phyloP scores from a whole-genome alignment of 2,329 filamentous ascomycete species.

The Tricladium varicosporioides region DNA sequence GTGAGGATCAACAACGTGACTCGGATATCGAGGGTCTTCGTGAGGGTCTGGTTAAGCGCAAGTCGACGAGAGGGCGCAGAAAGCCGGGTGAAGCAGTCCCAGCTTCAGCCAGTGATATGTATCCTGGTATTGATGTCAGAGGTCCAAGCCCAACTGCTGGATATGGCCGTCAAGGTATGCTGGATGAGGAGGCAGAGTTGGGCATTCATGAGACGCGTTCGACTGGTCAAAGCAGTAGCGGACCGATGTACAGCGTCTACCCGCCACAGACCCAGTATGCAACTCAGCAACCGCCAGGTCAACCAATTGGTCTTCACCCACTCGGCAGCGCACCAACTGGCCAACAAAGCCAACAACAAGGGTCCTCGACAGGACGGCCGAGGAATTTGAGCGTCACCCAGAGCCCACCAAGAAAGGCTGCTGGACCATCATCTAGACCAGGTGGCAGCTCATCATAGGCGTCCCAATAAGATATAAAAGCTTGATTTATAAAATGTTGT shows the following conservation, averaged over 20 bases:
- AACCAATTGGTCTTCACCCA: not conserved
- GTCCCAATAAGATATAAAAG: too few species aligned
- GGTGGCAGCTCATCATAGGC: not conserved
- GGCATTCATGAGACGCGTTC: conserved; percentile 16
- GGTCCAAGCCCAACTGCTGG: conserved; percentile 11
- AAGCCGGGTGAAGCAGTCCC: conserved; percentile 28
- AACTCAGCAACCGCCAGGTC: not conserved
- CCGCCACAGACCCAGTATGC: not conserved
- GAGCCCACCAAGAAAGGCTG: not conserved
- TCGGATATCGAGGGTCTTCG: conserved; percentile 25
- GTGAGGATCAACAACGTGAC: conserved; percentile 15
- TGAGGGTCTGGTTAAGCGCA: conserved; percentile 29
- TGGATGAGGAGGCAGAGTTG: conserved; percentile 28
- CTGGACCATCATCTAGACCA: not conserved
- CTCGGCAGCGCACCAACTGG: not conserved
- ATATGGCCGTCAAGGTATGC: not conserved
- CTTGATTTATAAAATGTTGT: not conserved
- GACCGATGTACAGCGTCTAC: conserved; percentile 2
- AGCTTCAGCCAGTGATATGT: not conserved
- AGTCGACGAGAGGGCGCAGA: conserved; percentile 29
- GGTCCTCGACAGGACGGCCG: not conserved
- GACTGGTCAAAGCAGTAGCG: not conserved
- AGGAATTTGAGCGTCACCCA: conserved; percentile 2
- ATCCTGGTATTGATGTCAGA: conserved; percentile 18
- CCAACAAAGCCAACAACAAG: not conserved